Conservation (phyloP, 192 early-diverging fungal genomes). For the Geosiphon pyriformis region DNA sequence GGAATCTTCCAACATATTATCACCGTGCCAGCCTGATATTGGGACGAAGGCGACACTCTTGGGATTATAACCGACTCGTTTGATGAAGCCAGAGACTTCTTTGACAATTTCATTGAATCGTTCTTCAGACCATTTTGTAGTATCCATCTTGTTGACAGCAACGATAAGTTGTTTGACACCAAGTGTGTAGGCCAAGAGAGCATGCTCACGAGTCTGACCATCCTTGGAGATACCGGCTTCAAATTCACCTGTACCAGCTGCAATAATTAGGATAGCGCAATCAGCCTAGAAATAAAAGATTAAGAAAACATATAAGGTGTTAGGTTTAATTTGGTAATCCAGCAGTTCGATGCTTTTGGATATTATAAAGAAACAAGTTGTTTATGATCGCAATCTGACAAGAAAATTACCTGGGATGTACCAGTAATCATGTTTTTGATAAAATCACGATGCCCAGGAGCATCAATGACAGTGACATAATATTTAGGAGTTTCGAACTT, state of each 20-base stretch:
- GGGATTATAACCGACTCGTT: slow-evolving; percentile 96
- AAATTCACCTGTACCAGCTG: slow-evolving; percentile 79
- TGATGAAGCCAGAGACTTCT: slow-evolving; percentile 92
- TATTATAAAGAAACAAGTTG: no score
- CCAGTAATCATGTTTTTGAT: slow-evolving; percentile 99
- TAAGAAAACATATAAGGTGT: no score
- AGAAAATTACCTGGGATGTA: slow-evolving; percentile 70
- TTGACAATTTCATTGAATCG: slow-evolving; percentile 96
- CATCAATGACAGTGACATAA: slow-evolving; percentile 98
- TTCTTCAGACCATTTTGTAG: slow-evolving; percentile 90
- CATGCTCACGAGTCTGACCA: slow-evolving; percentile 99
- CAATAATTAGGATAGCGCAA: slow-evolving; percentile 94
- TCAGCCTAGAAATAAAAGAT: slow-evolving; percentile 80
- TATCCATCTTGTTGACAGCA: slow-evolving; percentile 99
- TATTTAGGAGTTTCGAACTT: slow-evolving; percentile 96
- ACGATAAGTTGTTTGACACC: slow-evolving; percentile 99
- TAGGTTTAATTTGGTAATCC: no score
- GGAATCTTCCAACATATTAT: slow-evolving; percentile 96
- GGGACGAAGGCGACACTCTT: slow-evolving; percentile 90
- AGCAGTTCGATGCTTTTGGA: no score
- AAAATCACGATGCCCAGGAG: slow-evolving; percentile 99
- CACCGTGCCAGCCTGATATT: slow-evolving; percentile 97
- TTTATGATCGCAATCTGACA: neutral
- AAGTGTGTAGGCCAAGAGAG: slow-evolving; percentile 94
- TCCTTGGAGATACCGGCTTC: slow-evolving; percentile 99